Conservation (phyloP, 2,329 filamentous ascomycete species). For the Cytospora paraplurivora region DNA sequence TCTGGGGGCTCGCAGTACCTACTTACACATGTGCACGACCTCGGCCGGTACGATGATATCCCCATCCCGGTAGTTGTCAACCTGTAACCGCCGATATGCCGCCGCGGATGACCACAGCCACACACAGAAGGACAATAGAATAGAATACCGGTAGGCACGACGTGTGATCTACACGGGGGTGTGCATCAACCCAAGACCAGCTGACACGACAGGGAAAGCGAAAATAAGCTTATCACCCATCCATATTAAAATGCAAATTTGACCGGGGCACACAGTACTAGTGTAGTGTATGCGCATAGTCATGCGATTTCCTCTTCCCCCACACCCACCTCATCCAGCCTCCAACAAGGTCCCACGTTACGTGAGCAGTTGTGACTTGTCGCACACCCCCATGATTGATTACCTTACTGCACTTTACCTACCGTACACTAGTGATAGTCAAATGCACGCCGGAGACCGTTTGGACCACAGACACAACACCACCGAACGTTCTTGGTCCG, state of each 20-base stretch:
- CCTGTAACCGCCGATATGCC: constrained; percentile 18
- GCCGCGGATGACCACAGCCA: constrained; percentile 6
- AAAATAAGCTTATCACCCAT: constrained; percentile 25
- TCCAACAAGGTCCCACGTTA: neutral
- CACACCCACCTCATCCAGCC: too few relatives aligned
- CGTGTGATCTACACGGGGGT: constrained; percentile 8
- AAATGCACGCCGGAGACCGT: too few relatives aligned
- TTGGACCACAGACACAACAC: too few relatives aligned
- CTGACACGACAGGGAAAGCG: constrained; percentile 15
- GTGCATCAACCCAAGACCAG: constrained; percentile 9
- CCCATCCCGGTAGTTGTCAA: constrained; percentile 2
- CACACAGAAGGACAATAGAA: neutral
- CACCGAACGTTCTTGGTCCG: too few relatives aligned
- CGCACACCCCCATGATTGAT: too few relatives aligned
- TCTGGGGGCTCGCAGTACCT: neutral
- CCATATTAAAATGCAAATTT: neutral
- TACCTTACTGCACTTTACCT: too few relatives aligned
- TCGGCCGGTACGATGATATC: neutral
- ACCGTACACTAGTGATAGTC: neutral
- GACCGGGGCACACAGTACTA: constrained; percentile 2
- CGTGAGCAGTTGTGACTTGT: too few relatives aligned
- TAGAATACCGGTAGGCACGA: too few relatives aligned
- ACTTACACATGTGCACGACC: neutral
- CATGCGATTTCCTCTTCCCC: constrained; percentile 20
- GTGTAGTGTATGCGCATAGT: too few relatives aligned